Base-by-base conservation (phyloP, 2,329 filamentous ascomycete genomes). In the Alternaria hordeiaustralica region DNA sequence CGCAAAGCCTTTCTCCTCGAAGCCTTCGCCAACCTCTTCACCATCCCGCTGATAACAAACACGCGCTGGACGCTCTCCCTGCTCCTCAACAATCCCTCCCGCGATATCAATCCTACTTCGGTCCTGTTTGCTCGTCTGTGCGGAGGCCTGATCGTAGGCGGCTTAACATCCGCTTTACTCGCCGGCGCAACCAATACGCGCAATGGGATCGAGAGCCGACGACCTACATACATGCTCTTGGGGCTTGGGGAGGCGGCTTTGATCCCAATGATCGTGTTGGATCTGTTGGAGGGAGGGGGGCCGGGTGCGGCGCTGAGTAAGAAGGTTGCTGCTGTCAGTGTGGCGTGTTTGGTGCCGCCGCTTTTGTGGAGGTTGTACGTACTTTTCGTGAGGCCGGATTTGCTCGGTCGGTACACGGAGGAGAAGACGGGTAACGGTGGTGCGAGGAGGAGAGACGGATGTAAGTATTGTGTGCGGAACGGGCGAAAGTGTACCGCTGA, bases 1-100 rank as follows among this genome's bases (percentile, higher is more conserved):
- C 70, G 72, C 55, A 74, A 69, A 57, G 73, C 73, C 43, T 75
- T 75, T 44, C 60, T 75, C 26, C 36, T 68, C 15, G 73, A 75
- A 67, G 73, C 70, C 41, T 55, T 71, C 46, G 70, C 70, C 21
- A 75, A 75, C 26, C 69, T 75, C 58, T 74, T 74, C 63, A 73
- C 67, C 10, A 66, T 74, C 8, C 73, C 70, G 8, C 62, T 75
- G 5, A 67, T 75, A 23, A 73, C 70, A 20, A 63, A 75, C 36
- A 72, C 72, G 5, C 68, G 54, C 13, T 68, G 56, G 25, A 67
- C 69, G 5, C 67, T 75, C 15, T 71, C 68, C 10, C 45, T 71
- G 5, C 60, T 75, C 2, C 68, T 75, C 18, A 59, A 65, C 18
- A 64, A 65, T 28, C 68, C 71, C 3, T 64, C 66, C 2, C 56